Evolutionary conservation across 257 asterid species (phyloP), one percentile per base, ranked within the genome.

Genomic region (Lavandula angustifolia): DNA sequence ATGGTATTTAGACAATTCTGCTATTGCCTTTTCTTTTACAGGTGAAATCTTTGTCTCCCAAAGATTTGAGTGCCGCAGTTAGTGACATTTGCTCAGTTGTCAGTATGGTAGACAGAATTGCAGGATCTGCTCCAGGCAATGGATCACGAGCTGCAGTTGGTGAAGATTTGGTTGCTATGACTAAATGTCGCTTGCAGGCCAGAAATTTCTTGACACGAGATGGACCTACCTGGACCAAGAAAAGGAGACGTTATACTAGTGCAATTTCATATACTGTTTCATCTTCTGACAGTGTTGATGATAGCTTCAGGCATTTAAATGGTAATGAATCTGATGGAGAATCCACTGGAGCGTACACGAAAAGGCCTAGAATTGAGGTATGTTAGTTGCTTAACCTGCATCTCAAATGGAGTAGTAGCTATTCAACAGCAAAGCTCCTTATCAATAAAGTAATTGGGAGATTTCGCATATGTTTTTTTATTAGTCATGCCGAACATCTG

Each of bases 101-200:
- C 74, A 88, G 96, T 61, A 88, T 91, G 95, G 83, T 81, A 41
- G 98, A 91, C 81, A 86, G 96, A 80, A 86, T 91, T 44, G 95
- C 98, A 35, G 98, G 98, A 73, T 88, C 98, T 73, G 98, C 98
- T 57, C 98, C 98, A 9, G 98, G 96, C 34, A 91, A 91, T 83
- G 98, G 98, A 60, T 91, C 98, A 44, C 86, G 98, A 68, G 96
- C 98, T 73, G 95, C 98, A 51, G 95, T 86, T 5, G 96, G 98
- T 43, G 98, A 91, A 78, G 98, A 91, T 86, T 80, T 91, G 82
- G 98, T 86, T 77, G 96, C 96, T 50, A 84, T 91, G 98, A 88
- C 98, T 51, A 91, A 85, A 73, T 88, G 95, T 67, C 96, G 94
- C 58, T 72, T 88, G 62, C 96, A 86, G 76, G 96, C 96, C 37